phyloP scores from a whole-genome alignment of 2,329 filamentous ascomycete species.

The Aureobasidium sp. region DNA sequence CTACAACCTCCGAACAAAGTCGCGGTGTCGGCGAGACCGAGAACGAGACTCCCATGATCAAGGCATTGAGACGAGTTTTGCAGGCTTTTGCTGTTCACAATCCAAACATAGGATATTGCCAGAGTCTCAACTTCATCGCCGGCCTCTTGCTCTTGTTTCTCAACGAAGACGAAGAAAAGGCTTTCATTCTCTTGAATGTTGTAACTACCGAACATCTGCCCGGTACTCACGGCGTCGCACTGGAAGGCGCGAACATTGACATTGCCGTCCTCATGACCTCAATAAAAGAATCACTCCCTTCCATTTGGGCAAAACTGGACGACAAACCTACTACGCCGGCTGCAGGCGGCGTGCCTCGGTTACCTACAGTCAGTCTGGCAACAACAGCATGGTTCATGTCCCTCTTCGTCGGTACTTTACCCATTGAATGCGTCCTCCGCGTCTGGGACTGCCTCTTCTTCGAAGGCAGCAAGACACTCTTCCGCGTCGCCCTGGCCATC shows the following conservation, averaged over 20 bases:
- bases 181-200: conserved; percentile 88
- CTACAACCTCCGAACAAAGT: conserved; percentile 22
- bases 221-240: conserved; percentile 80
- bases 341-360: conserved; percentile 38
- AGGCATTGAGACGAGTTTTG: conserved; percentile 73
- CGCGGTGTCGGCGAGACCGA: conserved; percentile 22
- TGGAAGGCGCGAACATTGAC: conserved; percentile 89
- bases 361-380: conserved; percentile 85
- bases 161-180: conserved; percentile 70
- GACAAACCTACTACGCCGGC: conserved; percentile 48
- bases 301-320: conserved; percentile 81
- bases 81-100: conserved; percentile 88
- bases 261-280: conserved; percentile 86
- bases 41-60: conserved; percentile 67
- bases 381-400: conserved; percentile 99
- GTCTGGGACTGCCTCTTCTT: conserved; percentile 97
- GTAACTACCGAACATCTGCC: conserved; percentile 83
- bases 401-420: conserved; percentile 85
- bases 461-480: conserved; percentile 87
- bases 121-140: conserved; percentile 90
- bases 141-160: conserved; percentile 85
- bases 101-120: conserved; percentile 87
- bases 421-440: conserved; percentile 81
- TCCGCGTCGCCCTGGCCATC: conserved; percentile 80
- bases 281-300: conserved; percentile 72